Evolutionary conservation across 768 basidiomycete species (phyloP).

Genomic region (Termitomyces sp.): DNA sequence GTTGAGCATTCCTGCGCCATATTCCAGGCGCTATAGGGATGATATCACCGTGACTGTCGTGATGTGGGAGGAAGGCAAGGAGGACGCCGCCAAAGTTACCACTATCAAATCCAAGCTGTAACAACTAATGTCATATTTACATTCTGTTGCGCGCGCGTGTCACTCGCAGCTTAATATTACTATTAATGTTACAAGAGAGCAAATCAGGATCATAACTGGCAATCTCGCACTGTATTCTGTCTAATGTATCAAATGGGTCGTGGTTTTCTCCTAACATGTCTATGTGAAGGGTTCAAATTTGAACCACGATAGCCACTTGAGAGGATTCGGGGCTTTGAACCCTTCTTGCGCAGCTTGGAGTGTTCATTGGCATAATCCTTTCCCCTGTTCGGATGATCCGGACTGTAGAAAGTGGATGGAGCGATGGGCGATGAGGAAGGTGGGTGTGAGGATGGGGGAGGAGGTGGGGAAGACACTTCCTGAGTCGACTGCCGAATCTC

Average conservation of each 20-base stretch:
- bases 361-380: constrained; percentile 15
- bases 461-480: constrained; percentile 4
- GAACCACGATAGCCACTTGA: constrained; percentile 6
- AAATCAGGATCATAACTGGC: neutral
- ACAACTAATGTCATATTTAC: neutral
- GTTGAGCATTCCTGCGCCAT: constrained; percentile 80
- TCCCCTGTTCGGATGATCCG: constrained; percentile 22
- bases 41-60: constrained; percentile 83
- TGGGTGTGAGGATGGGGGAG: constrained; percentile 21
- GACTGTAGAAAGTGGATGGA: constrained; percentile 30
- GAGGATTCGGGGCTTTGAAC: neutral
- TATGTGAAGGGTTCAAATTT: constrained; percentile 11
- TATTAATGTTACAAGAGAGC: constrained; percentile 12
- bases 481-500: constrained; percentile 14
- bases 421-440: constrained; percentile 25
- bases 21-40: constrained; percentile 73
- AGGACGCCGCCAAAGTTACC: constrained; percentile 28
- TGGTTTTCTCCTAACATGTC: constrained; percentile 6
- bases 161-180: constrained; percentile 5
- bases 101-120: constrained; percentile 47
- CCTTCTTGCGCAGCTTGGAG: neutral
- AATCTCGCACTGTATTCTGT: neutral
- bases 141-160: neutral
- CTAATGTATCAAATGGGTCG: constrained; percentile 10
- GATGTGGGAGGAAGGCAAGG: constrained; percentile 75